phyloP scores from a whole-genome alignment of 257 asterid genomes.

The Salvia rosmarinus region DNA sequence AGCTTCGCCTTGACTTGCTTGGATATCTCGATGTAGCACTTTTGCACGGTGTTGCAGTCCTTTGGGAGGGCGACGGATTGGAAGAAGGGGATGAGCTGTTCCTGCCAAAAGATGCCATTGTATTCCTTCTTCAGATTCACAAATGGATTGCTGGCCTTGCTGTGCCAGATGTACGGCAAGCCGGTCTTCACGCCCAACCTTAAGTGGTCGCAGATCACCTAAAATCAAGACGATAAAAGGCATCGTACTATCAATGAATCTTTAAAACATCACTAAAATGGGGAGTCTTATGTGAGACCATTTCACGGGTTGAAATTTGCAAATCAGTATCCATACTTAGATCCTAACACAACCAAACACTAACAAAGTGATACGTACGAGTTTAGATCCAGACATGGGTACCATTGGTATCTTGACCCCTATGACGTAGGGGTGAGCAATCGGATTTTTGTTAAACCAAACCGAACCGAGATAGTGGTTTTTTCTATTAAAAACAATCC shows the following conservation, averaged over 20 bases:
- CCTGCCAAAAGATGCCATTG: slow-evolving; percentile 63
- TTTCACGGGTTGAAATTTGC: background rate
- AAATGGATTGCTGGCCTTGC: slow-evolving; percentile 59
- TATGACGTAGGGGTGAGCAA: too few relatives aligned
- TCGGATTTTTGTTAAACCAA: too few relatives aligned
- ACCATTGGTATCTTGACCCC: too few relatives aligned
- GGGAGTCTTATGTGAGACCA: background rate
- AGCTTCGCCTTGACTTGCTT: slow-evolving; percentile 55
- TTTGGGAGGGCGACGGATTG: slow-evolving; percentile 44
- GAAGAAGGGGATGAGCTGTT: slow-evolving; percentile 57
- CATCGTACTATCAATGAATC: background rate
- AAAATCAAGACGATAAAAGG: background rate
- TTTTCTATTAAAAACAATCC: too few relatives aligned
- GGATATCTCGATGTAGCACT: slow-evolving; percentile 53
- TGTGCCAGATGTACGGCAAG: slow-evolving; percentile 60
- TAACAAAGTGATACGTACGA: background rate
- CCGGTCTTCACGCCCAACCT: slow-evolving; percentile 56
- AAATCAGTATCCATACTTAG: background rate
- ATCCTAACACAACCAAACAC: background rate
- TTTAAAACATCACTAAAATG: background rate
- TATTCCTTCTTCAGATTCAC: slow-evolving; percentile 56
- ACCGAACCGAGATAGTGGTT: too few relatives aligned
- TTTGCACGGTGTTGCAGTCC: slow-evolving; percentile 52
- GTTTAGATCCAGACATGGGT: background rate
- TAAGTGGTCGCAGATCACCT: slow-evolving; percentile 57